A percentile compares a stretch with the other conserved stretches of the same genome.
phyloP scores from a whole-genome alignment of 805 yeast species.

The Ogataea nitratoaversa region DNA sequence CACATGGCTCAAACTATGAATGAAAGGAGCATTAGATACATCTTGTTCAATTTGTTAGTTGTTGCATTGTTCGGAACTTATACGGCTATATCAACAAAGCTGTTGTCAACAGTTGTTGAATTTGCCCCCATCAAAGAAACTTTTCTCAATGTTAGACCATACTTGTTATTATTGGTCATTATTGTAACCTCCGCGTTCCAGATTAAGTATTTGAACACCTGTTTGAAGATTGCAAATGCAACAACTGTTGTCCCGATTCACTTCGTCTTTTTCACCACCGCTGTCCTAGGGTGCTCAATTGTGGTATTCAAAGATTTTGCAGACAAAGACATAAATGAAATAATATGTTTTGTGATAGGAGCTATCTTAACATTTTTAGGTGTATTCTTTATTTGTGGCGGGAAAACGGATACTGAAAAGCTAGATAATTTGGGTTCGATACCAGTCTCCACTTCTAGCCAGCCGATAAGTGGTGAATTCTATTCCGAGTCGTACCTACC shows the following conservation, averaged over 20 bases:
- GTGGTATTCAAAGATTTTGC: conserved; percentile 39
- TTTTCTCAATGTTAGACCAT: conserved; percentile 27
- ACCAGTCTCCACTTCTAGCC: too few species aligned
- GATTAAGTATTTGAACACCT: conserved; percentile 34
- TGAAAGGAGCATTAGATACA: conserved; percentile 12
- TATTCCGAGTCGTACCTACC: background rate
- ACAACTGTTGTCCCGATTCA: conserved; percentile 48
- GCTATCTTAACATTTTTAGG: conserved; percentile 37
- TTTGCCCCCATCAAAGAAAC: conserved; percentile 22
- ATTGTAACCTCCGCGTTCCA: conserved; percentile 39
- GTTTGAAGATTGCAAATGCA: conserved; percentile 37
- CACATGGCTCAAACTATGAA: conserved; percentile 2
- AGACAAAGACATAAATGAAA: conserved; percentile 20
- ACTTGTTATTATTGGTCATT: conserved; percentile 29
- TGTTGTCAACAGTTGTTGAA: conserved; percentile 32
- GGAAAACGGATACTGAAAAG: conserved; percentile 3
- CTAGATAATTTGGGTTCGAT: background rate
- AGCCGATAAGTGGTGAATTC: too few species aligned
- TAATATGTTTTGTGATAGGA: conserved; percentile 30
- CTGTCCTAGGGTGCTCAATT: conserved; percentile 40
- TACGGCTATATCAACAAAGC: conserved; percentile 43
- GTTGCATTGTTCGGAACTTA: conserved; percentile 46
- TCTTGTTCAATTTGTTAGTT: conserved; percentile 30
- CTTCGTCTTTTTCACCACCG: conserved; percentile 42
- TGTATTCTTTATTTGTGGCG: conserved; percentile 35